phyloP scores from a whole-genome alignment of 345 rosid species.

The Rhodamnia rubescens region DNA sequence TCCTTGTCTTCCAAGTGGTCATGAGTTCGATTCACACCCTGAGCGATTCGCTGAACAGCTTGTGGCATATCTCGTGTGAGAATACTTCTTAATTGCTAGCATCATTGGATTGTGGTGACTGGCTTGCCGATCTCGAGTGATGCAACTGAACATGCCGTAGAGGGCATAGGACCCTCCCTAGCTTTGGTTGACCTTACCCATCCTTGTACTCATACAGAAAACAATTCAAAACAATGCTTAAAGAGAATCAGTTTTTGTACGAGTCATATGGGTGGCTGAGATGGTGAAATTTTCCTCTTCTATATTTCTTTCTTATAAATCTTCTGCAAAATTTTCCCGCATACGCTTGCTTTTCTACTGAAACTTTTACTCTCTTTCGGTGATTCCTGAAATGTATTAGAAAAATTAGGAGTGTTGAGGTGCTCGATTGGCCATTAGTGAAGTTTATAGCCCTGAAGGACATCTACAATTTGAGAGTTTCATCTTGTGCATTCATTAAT shows the following conservation, averaged over 20 bases:
- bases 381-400: not conserved
- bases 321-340: not conserved
- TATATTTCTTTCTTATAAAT: not conserved
- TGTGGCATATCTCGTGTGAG: not conserved
- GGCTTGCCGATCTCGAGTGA: not conserved
- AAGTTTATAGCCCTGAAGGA: not conserved
- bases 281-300: not conserved
- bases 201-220: not conserved
- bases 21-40: not conserved
- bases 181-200: not conserved
- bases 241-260: not conserved
- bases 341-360: not conserved
- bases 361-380: not conserved
- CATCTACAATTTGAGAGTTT: not conserved
- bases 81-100: not conserved
- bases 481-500: not conserved
- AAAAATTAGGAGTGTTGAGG: not conserved
- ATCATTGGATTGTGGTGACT: not conserved
- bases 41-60: not conserved
- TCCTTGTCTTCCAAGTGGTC: not conserved
- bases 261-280: not conserved
- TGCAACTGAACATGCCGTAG: not conserved
- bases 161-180: not conserved
- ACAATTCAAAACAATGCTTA: not conserved
- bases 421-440: not conserved